These are phyloP conservation scores for Candida sp. DNA, from an alignment of 1,139 yeast species.

Conservation along the genomic window DNA sequence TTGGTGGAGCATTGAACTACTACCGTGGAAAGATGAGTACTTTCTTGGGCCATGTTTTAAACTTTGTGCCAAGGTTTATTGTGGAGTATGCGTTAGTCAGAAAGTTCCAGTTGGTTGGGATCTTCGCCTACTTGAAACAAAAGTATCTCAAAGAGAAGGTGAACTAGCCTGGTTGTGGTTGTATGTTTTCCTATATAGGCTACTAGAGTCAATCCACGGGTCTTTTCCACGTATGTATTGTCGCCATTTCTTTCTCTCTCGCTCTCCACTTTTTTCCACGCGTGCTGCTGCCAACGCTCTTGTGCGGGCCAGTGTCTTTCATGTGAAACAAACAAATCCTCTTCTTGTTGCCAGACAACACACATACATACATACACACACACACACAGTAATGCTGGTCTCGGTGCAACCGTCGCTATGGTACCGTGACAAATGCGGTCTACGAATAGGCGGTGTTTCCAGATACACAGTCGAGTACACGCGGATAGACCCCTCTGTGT, in stretches of 20 bases:
- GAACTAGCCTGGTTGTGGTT: not conserved
- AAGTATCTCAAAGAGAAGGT: slow-evolving; percentile 21
- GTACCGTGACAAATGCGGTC: slow-evolving; percentile 42
- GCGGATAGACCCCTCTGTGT: slow-evolving; percentile 19
- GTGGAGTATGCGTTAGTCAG: slow-evolving; percentile 46
- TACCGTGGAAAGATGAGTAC: slow-evolving; percentile 61
- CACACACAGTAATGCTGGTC: slow-evolving; percentile 1
- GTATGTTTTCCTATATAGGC: not conserved
- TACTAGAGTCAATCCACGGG: not conserved
- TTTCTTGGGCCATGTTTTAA: slow-evolving; percentile 34
- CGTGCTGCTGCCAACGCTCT: too few species aligned
- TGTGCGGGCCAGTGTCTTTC: not conserved
- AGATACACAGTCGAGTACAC: slow-evolving; percentile 37
- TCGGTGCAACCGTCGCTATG: slow-evolving; percentile 28
- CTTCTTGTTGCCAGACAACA: too few species aligned
- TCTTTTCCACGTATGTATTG: too few species aligned
- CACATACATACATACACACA: too few species aligned
- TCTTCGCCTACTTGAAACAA: slow-evolving; percentile 23
- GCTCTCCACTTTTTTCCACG: too few species aligned
- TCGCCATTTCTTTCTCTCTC: too few species aligned
- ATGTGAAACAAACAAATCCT: not conserved
- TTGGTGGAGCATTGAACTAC: slow-evolving; percentile 43
- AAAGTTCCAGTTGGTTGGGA: slow-evolving; percentile 50
- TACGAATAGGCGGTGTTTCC: slow-evolving; percentile 44
- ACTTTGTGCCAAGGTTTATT: slow-evolving; percentile 52